Conservation (phyloP, 2,329 filamentous ascomycete species). For the Claviceps cyperi region DNA sequence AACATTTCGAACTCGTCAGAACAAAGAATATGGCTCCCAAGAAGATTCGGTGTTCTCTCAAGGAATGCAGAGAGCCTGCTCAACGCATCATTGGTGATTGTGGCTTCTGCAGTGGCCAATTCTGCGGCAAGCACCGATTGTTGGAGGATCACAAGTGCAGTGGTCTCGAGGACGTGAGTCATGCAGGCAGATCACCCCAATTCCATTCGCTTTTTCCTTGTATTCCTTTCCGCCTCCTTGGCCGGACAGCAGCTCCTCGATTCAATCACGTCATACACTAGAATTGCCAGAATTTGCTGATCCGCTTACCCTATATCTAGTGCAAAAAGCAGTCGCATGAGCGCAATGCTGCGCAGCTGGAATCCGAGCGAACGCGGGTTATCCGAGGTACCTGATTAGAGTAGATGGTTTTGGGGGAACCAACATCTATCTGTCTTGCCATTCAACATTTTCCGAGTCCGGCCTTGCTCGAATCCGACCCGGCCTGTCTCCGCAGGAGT, state of each 20-base stretch:
- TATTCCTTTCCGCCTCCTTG: background rate
- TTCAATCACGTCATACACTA: too few relatives aligned
- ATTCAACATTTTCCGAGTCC: background rate
- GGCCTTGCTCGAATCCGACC: background rate
- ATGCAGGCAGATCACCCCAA: background rate
- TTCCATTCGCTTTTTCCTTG: background rate
- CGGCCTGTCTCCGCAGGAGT: background rate
- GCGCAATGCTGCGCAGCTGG: constrained; percentile 82
- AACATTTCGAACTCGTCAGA: background rate
- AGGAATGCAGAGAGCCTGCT: constrained; percentile 74
- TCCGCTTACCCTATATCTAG: constrained; percentile 20
- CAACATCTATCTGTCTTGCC: background rate
- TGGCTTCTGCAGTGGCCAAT: constrained; percentile 84
- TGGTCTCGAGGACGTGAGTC: constrained; percentile 70
- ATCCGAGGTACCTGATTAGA: constrained; percentile 67
- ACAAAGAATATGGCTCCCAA: constrained; percentile 45
- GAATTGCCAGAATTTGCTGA: background rate
- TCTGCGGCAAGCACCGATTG: constrained; percentile 87
- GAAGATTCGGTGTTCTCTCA: constrained; percentile 75
- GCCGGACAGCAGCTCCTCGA: too few relatives aligned
- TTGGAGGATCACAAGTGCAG: constrained; percentile 89
- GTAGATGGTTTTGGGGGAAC: background rate
- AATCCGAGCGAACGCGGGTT: constrained; percentile 83
- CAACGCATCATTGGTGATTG: constrained; percentile 95
- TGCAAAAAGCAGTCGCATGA: constrained; percentile 97